Percentiles rank a stretch among this genome's conserved stretches.
Evolutionary conservation across 192 early-diverging fungal species (phyloP).

Genomic region (Ambispora gerdemannii): DNA sequence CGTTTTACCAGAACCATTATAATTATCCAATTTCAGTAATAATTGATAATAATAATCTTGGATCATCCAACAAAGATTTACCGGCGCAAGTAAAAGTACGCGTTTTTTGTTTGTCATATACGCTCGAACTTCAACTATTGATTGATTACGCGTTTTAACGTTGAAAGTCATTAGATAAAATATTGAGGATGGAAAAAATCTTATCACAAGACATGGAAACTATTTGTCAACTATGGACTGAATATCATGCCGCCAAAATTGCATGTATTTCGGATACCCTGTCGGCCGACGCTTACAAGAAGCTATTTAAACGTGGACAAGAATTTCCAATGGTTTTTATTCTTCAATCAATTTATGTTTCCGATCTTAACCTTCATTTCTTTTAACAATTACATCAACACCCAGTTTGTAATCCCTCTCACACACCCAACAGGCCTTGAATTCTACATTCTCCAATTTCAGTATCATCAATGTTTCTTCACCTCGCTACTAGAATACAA

Average conservation of each 20-base stretch:
- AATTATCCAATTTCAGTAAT: too few relatives aligned
- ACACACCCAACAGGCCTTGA: slow-evolving; percentile 79
- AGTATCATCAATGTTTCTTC: slow-evolving; percentile 81
- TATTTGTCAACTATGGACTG: slow-evolving; percentile 68
- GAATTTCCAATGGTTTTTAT: slow-evolving; percentile 61
- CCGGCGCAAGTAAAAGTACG: background rate
- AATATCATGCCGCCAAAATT: slow-evolving; percentile 60
- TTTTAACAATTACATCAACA: background rate
- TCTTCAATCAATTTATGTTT: slow-evolving; percentile 16
- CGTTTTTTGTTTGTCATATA: background rate
- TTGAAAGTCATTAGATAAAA: slow-evolving; percentile 50
- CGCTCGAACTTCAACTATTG: background rate
- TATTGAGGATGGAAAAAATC: slow-evolving; percentile 53
- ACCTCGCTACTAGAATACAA: slow-evolving; percentile 90
- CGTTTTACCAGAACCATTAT: too few relatives aligned
- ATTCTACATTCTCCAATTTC: slow-evolving; percentile 82
- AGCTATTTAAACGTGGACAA: slow-evolving; percentile 51
- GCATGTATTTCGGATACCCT: slow-evolving; percentile 65
- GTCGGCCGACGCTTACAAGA: slow-evolving; percentile 54
- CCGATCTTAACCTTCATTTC: background rate
- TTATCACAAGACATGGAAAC: slow-evolving; percentile 38
- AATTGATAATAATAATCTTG: background rate
- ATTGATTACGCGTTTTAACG: background rate
- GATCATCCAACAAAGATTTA: background rate
- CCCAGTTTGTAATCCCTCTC: slow-evolving; percentile 81